Conservation (phyloP, 257 asterid genomes). For the Solanum gandarillasii region DNA sequence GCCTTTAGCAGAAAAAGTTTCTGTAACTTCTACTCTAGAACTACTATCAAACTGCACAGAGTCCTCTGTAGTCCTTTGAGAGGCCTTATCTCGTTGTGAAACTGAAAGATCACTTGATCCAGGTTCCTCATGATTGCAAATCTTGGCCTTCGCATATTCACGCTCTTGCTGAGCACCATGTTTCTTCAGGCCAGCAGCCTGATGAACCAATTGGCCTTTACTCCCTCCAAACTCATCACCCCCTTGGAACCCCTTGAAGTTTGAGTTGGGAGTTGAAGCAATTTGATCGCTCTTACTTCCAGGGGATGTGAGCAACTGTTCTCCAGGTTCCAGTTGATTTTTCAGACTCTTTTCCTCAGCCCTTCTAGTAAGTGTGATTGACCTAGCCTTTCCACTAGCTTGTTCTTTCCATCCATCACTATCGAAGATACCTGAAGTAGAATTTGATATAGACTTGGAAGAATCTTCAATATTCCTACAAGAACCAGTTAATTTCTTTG, state of each 20-base stretch:
- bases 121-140: conserved; percentile 16
- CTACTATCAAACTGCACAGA: conserved; percentile 21
- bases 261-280: conserved; percentile 22
- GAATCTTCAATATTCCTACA: conserved; percentile 23
- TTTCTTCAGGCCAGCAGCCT: conserved; percentile 19
- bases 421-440: conserved; percentile 15
- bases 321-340: conserved; percentile 30
- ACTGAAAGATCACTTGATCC: conserved; percentile 21
- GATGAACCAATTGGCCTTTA: conserved; percentile 11
- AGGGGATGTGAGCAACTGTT: conserved; percentile 17
- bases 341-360: conserved; percentile 15
- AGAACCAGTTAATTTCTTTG: conserved; percentile 14
- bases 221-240: conserved; percentile 19
- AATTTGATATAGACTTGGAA: conserved; percentile 19
- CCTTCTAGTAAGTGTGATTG: conserved; percentile 22
- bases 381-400: conserved; percentile 24
- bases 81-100: conserved; percentile 17
- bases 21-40: conserved; percentile 42
- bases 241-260: conserved; percentile 16
- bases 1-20: conserved; percentile 30
- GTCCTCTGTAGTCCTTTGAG: conserved; percentile 27
- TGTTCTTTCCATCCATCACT: conserved; percentile 14
- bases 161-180: conserved; percentile 16
- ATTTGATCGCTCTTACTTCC: conserved; percentile 12
- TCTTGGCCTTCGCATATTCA: conserved; percentile 9